Base-by-base conservation (phyloP, 1,284 basidiomycete species). In the Trichosporon ovoides region DNA sequence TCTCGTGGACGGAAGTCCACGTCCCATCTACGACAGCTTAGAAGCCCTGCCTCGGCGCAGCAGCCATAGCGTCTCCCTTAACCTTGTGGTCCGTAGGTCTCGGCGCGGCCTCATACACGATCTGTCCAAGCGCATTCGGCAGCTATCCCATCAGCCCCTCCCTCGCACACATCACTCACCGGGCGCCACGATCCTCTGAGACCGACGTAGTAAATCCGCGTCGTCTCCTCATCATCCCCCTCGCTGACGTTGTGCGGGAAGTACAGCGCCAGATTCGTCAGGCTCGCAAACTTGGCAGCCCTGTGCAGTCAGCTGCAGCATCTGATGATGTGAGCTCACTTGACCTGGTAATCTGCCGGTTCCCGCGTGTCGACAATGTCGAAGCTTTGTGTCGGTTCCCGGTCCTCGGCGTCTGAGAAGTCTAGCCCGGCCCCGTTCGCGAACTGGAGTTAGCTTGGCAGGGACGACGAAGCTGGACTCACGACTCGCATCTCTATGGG, bases 321-420 rank as follows among this genome's bases (percentile, higher is more conserved):
- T 11, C 6, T 7, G 24, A 40, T 2, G 24, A 20, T 7, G 16
- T 11, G n/a, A 6, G 66, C 72, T 61, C 58, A 75, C 76, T 75
- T 73, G 61, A 77, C 71, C 51, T 72, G 74, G 61, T 77, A 78
- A 59, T 78, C 76, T 9, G 72, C 76, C 2, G 67, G 69, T 57
- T 75, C 69, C 24, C 64, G 60, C 3, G 60, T 52, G 13, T 68
- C 64, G 1, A 76, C 65, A 11, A 74, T 63, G 7, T 76, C 66
- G 16, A 78, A 64, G 3, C 57, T 55, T 55, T 77, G 75, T 3
- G 72, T 71, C 7, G 75, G 66, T 19, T 62, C 54, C 6, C 64
- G 53, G n/a, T 63, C 67, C 36, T 69, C 68, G 2, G 68, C 70
- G 35, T 75, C 72, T n/a, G 69, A 67, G 52, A 78, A 78, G 60